Evolutionary conservation across 2,329 filamentous ascomycete species (phyloP).

Genomic region (Pseudogymnoascus sp.): DNA sequence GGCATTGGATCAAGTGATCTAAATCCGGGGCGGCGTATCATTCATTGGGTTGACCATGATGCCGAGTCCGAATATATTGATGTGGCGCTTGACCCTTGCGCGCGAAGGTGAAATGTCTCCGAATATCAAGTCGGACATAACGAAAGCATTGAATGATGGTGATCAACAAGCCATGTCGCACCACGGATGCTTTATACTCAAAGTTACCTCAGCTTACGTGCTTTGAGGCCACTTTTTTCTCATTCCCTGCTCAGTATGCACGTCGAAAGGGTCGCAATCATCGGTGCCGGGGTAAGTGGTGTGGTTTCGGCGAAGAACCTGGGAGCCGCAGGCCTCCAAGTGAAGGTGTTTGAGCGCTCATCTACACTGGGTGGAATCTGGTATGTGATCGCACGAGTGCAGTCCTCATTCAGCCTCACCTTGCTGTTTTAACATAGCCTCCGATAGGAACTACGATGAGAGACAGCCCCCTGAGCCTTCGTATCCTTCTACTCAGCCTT

Average conservation of each 20-base stretch:
- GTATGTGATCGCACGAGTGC: conserved; percentile 30
- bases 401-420: neutral
- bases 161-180: neutral
- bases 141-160: neutral
- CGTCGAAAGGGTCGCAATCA: conserved; percentile 34
- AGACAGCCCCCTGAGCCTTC: conserved; percentile 19
- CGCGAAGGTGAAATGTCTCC: neutral
- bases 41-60: neutral
- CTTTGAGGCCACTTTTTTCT: neutral
- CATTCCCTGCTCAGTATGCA: neutral
- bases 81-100: neutral
- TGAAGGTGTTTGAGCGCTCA: conserved; percentile 48
- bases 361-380: conserved; percentile 48
- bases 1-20: neutral
- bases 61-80: neutral
- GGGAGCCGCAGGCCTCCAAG: conserved; percentile 37
- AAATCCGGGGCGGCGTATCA: neutral
- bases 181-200: neutral
- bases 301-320: conserved; percentile 41
- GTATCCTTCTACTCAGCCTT: conserved; percentile 21
- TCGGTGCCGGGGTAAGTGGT: conserved; percentile 46
- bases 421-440: neutral
- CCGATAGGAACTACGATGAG: conserved; percentile 15
- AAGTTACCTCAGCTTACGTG: neutral
- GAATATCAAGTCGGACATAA: neutral